phyloP scores from a whole-genome alignment of 2,329 filamentous ascomycete species.

The Xylariaceae sp. region DNA sequence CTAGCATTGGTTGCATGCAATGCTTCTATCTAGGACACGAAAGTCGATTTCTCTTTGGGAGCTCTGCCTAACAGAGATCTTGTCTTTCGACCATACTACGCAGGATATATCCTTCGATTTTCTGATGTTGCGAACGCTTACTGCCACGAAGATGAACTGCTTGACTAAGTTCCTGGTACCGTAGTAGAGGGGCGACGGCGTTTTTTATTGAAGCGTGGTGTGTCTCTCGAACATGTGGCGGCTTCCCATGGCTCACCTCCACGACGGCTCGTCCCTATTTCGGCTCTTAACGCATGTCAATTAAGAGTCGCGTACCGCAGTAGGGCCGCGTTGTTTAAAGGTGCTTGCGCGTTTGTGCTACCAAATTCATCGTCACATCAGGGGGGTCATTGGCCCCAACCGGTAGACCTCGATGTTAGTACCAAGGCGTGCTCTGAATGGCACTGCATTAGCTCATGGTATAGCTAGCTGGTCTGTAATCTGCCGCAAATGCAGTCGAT shows the following conservation, averaged over 20 bases:
- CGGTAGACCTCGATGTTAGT: neutral
- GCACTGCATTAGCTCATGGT: neutral
- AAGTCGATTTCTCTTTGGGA: neutral
- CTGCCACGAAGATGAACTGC: neutral
- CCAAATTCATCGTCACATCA: neutral
- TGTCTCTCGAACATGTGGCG: constrained; percentile 8
- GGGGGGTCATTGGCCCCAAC: neutral
- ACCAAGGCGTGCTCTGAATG: neutral
- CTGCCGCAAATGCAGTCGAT: neutral
- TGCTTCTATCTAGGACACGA: neutral
- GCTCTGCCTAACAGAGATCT: neutral
- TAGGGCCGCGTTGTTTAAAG: constrained; percentile 16
- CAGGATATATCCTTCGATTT: neutral
- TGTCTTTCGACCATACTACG: neutral
- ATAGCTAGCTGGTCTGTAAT: neutral
- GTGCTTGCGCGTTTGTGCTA: neutral
- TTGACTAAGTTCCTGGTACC: neutral
- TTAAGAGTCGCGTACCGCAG: constrained; percentile 11
- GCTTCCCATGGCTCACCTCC: constrained; percentile 8
- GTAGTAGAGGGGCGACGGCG: neutral
- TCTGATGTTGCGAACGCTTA: neutral
- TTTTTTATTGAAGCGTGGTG: constrained; percentile 1
- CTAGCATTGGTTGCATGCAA: neutral
- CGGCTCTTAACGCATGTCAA: constrained; percentile 23
- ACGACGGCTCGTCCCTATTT: constrained; percentile 27